Evolutionary conservation across 1,139 yeast species (phyloP).

Genomic region (Saccharomyces hybrid): DNA sequence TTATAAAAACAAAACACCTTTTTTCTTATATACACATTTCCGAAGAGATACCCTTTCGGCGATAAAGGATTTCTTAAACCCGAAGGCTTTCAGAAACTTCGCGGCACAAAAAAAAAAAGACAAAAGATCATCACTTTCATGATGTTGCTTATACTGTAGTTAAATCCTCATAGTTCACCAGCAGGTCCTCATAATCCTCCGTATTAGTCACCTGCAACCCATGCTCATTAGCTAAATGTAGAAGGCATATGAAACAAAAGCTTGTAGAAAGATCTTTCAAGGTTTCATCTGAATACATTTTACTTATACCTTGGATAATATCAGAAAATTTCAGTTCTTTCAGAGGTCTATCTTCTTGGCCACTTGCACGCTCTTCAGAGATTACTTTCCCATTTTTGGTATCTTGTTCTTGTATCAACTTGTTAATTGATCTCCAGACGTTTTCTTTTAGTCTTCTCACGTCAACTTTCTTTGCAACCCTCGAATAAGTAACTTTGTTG

Average conservation of each 20-base stretch:
- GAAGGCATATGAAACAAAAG: slow-evolving; percentile 74
- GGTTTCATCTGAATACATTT: slow-evolving; percentile 45
- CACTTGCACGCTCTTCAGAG: not conserved
- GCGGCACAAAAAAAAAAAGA: not conserved
- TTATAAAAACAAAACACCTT: not conserved
- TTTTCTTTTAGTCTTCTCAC: slow-evolving; percentile 73
- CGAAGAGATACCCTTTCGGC: not conserved
- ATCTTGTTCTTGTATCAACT: slow-evolving; percentile 13
- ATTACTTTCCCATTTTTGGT: not conserved
- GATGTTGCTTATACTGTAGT: not conserved
- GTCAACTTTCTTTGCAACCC: slow-evolving; percentile 80
- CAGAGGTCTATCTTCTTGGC: not conserved
- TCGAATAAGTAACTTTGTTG: slow-evolving; percentile 59
- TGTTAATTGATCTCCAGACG: slow-evolving; percentile 57
- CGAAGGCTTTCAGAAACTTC: not conserved
- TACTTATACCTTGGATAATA: slow-evolving; percentile 44
- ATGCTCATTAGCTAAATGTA: slow-evolving; percentile 86
- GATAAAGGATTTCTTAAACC: not conserved
- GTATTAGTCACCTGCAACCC: slow-evolving; percentile 59
- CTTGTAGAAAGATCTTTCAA: slow-evolving; percentile 72
- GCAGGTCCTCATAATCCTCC: slow-evolving; percentile 50
- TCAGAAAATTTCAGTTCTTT: slow-evolving; percentile 30
- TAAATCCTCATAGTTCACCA: slow-evolving; percentile 10
- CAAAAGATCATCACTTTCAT: not conserved
- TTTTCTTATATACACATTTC: not conserved